phyloP scores from a whole-genome alignment of 1,284 basidiomycete genomes.

The Ceratobasidium papillatum region DNA sequence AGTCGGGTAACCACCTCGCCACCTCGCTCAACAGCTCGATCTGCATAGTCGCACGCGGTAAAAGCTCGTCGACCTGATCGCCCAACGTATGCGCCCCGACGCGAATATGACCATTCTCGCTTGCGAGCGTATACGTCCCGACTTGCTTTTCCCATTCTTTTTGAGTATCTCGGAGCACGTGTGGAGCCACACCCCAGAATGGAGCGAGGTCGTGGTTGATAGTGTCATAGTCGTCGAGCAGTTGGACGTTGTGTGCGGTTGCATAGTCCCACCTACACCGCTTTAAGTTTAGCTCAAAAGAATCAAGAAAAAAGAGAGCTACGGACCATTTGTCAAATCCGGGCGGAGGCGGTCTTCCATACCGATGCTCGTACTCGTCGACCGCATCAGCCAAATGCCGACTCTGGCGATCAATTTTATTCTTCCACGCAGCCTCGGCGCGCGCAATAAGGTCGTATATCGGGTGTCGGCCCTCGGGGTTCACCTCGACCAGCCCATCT shows the following conservation, averaged over 20 bases:
- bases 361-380: constrained; percentile 63
- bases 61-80: constrained; percentile 50
- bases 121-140: constrained; percentile 53
- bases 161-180: constrained; percentile 54
- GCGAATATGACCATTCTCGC: constrained; percentile 44
- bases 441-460: constrained; percentile 53
- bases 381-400: constrained; percentile 54
- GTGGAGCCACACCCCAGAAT: constrained; percentile 64
- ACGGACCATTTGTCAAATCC: constrained; percentile 61
- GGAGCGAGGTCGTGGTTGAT: constrained; percentile 64
- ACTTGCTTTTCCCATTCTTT: constrained; percentile 51
- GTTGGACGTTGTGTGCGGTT: constrained; percentile 61
- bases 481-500: constrained; percentile 50
- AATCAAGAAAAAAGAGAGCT: constrained; percentile 42
- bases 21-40: constrained; percentile 49
- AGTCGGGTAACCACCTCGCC: constrained; percentile 50
- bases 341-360: constrained; percentile 59
- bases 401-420: constrained; percentile 53
- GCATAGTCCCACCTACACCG: constrained; percentile 66
- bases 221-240: constrained; percentile 68
- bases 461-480: constrained; percentile 51
- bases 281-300: not conserved
- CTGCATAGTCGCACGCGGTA: constrained; percentile 52
- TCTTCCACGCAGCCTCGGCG: constrained; percentile 52
- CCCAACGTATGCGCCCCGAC: constrained; percentile 53